Conservation (phyloP, 257 asterid species). For the Henckelia pumila region DNA sequence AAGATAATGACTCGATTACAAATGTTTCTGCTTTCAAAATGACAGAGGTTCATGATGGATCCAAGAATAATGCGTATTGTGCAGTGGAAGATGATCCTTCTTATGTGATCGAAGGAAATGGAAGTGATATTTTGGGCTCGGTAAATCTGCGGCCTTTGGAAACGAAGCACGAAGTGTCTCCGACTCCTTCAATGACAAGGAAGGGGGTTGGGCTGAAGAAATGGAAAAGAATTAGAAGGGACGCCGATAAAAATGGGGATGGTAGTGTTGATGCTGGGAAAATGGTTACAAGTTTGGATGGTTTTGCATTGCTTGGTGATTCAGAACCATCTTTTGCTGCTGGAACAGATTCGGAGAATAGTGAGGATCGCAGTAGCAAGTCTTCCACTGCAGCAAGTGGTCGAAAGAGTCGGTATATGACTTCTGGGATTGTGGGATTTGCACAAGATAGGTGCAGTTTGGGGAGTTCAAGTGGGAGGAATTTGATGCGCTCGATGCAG, state of each 20-base stretch:
- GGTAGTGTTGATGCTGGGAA: constrained; percentile 33
- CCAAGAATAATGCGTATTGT: constrained; percentile 32
- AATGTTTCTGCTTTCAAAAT: constrained; percentile 21
- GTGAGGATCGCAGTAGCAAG: constrained; percentile 65
- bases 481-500: constrained; percentile 36
- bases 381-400: constrained; percentile 69
- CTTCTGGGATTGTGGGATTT: constrained; percentile 32
- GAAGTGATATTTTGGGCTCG: constrained; percentile 20
- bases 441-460: constrained; percentile 33
- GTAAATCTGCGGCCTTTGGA: constrained; percentile 15
- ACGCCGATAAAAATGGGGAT: constrained; percentile 31
- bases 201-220: constrained; percentile 71
- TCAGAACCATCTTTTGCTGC: constrained; percentile 32
- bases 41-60: constrained; percentile 26
- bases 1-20: constrained; percentile 29
- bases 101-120: constrained; percentile 29
- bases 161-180: constrained; percentile 19
- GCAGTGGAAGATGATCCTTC: constrained; percentile 11
- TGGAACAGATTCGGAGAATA: constrained; percentile 57
- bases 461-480: constrained; percentile 45
- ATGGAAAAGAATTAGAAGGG: constrained; percentile 78
- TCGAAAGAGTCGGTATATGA: constrained; percentile 37
- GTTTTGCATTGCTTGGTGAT: constrained; percentile 35
- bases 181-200: constrained; percentile 27
- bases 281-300: constrained; percentile 34